Percentiles rank a stretch among this genome's conserved stretches.
These are phyloP conservation scores for Andrographis paniculata DNA, from an alignment of 305 asterid genomes.

Conservation along the genomic window DNA sequence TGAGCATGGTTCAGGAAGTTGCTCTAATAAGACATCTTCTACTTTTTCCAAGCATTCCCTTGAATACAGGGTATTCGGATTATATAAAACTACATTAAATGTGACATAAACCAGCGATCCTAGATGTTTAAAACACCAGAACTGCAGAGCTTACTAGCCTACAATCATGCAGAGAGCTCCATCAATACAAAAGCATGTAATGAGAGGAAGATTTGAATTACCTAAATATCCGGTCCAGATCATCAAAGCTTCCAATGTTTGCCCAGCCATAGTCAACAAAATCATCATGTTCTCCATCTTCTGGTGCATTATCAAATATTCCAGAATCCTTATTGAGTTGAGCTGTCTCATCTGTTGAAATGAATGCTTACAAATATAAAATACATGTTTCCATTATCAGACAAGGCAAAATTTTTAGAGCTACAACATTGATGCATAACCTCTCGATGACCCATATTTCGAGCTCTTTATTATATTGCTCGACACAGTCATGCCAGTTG, in stretches of 20 bases:
- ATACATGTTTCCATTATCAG: slow-evolving; percentile 14
- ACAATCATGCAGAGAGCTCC: neutral
- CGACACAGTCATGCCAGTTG: slow-evolving; percentile 26
- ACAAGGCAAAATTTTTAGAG: slow-evolving; percentile 2
- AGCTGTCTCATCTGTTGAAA: slow-evolving; percentile 39
- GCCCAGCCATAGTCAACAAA: slow-evolving; percentile 86
- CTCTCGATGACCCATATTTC: slow-evolving; percentile 25
- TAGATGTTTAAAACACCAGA: too few relatives aligned
- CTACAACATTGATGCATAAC: slow-evolving; percentile 24
- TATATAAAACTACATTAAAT: too few relatives aligned
- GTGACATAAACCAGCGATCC: too few relatives aligned
- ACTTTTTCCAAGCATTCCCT: too few relatives aligned
- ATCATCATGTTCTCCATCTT: slow-evolving; percentile 55
- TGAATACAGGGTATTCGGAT: too few relatives aligned
- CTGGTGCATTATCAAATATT: slow-evolving; percentile 43
- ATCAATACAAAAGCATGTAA: neutral
- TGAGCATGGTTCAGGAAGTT: too few relatives aligned
- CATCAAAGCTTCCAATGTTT: slow-evolving; percentile 87
- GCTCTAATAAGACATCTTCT: too few relatives aligned
- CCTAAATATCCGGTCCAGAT: slow-evolving; percentile 90
- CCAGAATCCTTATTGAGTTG: slow-evolving; percentile 38
- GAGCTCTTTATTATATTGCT: slow-evolving; percentile 26
- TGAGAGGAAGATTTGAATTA: slow-evolving; percentile 24
- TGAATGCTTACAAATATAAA: neutral
- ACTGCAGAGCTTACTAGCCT: neutral